A percentile compares a stretch with the other conserved stretches of the same genome.
Conservation (phyloP, 2,329 filamentous ascomycete species). For the Elsinoe batatas region DNA sequence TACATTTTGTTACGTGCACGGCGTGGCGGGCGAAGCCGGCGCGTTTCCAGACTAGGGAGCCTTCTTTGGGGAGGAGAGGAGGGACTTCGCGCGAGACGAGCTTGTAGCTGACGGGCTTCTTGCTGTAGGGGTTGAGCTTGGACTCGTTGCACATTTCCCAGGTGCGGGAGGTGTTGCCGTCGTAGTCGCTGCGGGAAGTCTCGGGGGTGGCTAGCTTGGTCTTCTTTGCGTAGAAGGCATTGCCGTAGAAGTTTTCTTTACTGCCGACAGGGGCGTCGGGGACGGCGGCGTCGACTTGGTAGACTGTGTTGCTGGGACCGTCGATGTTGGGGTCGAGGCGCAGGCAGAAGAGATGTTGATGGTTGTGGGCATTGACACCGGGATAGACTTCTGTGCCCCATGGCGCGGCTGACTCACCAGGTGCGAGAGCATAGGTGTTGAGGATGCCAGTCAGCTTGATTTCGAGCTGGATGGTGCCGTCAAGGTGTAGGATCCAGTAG, state of each 20-base stretch:
- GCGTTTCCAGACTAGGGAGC: slow-evolving; percentile 77
- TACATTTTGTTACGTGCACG: slow-evolving; percentile 82
- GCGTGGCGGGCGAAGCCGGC: slow-evolving; percentile 81
- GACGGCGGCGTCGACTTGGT: slow-evolving; percentile 60
- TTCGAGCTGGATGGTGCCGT: slow-evolving; percentile 84
- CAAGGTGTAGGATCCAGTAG: slow-evolving; percentile 87
- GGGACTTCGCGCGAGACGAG: slow-evolving; percentile 80
- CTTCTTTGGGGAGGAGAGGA: slow-evolving; percentile 65
- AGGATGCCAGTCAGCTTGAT: slow-evolving; percentile 84
- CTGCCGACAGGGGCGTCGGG: slow-evolving; percentile 68
- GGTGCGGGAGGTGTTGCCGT: slow-evolving; percentile 66
- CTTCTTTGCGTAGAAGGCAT: slow-evolving; percentile 78
- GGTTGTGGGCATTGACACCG: slow-evolving; percentile 88
- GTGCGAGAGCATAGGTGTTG: slow-evolving; percentile 77
- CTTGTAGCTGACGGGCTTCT: slow-evolving; percentile 80
- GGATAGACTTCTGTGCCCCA: slow-evolving; percentile 92
- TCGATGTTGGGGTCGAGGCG: slow-evolving; percentile 82
- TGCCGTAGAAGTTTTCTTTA: slow-evolving; percentile 76
- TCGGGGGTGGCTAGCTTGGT: slow-evolving; percentile 65
- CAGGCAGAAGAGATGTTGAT: slow-evolving; percentile 90
- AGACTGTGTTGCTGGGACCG: slow-evolving; percentile 66
- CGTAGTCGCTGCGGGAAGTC: slow-evolving; percentile 66
- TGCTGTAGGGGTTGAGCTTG: slow-evolving; percentile 75
- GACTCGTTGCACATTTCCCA: slow-evolving; percentile 87
- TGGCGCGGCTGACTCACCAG: slow-evolving; percentile 69